Evolutionary conservation across 768 basidiomycete genomes (phyloP), one percentile per base, ranked within the genome.

Genomic region (Boletus vermiculosoides): DNA sequence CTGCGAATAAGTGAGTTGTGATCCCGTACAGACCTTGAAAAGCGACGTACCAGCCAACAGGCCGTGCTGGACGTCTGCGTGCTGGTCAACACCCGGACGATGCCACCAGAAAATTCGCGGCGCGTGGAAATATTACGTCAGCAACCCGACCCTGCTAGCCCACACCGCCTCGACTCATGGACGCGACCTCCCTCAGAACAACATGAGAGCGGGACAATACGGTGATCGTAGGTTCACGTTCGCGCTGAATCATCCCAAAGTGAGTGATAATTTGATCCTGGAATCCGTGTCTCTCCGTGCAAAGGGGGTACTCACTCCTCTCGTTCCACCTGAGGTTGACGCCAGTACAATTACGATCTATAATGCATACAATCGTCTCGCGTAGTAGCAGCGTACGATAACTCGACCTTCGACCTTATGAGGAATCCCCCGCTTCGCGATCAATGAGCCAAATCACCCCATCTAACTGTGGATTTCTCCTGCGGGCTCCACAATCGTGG

Each of bases 91-190:
- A 61, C 62, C 58, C 60, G 39, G 50, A 56, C 39, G 59, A 55
- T 41, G 54, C 66, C 61, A 57, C 66, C 54, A 60, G 54, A 72
- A 73, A 72, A 72, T 58, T 68, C 64, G 52, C 46, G 47, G 47
- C 45, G 68, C 66, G 71, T 68, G 72, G 64, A 63, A 73, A 65
- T 33, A 57, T 72, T 72, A 73, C 52, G 59, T 72, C 71, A 72
- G 70, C 68, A 56, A 59, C 23, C 45, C 41, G 47, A 48, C 39
- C 33, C 47, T 34, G 36, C 53, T n/a, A 5, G 18, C 33, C 37
- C 8, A 20, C 44, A 56, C 55, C 28, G 54, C 48, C 48, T 31
- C 45, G 13, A n/a, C n/a, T n/a, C 25, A 41, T 22, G 20, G n/a
- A 39, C 37, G 39, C 15, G 36, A n/a, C 36, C 34, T 54, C 36